A percentile compares a stretch with the other conserved stretches of the same genome.
Conservation (phyloP, 1,139 yeast genomes). For the Tardiomyces digboiensis region DNA sequence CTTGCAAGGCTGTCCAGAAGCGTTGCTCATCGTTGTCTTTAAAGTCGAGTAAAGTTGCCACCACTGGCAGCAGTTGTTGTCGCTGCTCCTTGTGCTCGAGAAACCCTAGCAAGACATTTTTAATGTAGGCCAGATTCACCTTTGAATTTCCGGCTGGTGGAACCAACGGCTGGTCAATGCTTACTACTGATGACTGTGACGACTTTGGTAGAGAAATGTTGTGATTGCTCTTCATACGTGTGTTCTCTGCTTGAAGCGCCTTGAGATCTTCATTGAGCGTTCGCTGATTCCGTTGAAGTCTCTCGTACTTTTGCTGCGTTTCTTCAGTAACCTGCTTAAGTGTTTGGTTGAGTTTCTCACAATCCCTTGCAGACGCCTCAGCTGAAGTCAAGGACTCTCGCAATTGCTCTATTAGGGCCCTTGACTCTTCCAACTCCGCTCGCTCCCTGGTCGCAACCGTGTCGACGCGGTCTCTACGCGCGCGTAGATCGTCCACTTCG, state of each 20-base stretch:
- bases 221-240: constrained; percentile 2
- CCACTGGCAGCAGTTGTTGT: constrained; percentile 72
- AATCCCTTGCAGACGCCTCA: constrained; percentile 21
- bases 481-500: constrained; percentile 15
- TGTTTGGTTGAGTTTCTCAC: constrained; percentile 20
- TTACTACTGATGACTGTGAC: constrained; percentile 2
- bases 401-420: constrained; percentile 13
- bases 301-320: constrained; percentile 25
- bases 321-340: constrained; percentile 28
- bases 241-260: constrained; percentile 17
- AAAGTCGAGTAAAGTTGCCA: constrained; percentile 63
- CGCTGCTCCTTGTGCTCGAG: constrained; percentile 91
- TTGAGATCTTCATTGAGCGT: constrained; percentile 52
- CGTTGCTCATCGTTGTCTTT: constrained; percentile 63
- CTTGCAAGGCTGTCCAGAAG: constrained; percentile 47
- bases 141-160: constrained; percentile 4
- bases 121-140: constrained; percentile 63
- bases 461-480: constrained; percentile 18
- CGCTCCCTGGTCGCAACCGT: constrained; percentile 16
- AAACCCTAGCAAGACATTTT: constrained; percentile 82
- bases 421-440: constrained; percentile 20
- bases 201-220: constrained; percentile 3
- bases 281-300: constrained; percentile 47
- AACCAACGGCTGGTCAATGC: constrained; percentile 2
- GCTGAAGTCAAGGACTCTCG: constrained; percentile 19